Evolutionary conservation across 768 basidiomycete species (phyloP).

Genomic region (Boletus speciosus): DNA sequence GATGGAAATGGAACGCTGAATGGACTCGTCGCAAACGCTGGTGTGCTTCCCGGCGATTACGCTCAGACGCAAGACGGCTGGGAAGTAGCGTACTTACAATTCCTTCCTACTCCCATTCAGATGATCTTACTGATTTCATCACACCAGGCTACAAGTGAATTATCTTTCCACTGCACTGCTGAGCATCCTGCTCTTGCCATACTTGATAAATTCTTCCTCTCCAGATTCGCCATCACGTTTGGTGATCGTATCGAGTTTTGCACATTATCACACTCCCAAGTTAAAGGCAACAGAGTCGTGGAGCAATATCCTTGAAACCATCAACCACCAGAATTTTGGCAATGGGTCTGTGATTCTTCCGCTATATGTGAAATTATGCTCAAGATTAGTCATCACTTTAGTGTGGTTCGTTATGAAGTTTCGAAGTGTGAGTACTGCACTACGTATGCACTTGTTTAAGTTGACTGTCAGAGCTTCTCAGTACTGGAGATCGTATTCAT

Average conservation of each 20-base stretch:
- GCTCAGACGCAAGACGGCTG: constrained; percentile 43
- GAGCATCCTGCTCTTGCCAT: constrained; percentile 34
- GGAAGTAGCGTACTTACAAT: constrained; percentile 39
- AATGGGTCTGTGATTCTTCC: constrained; percentile 12
- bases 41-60: constrained; percentile 15
- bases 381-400: background rate
- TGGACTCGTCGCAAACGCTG: constrained; percentile 33
- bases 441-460: background rate
- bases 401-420: constrained; percentile 18
- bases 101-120: background rate
- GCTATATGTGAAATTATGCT: background rate
- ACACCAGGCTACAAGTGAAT: constrained; percentile 35
- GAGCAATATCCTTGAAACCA: constrained; percentile 21
- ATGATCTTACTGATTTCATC: background rate
- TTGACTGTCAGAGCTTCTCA: constrained; percentile 6
- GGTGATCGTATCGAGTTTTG: constrained; percentile 32
- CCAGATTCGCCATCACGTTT: constrained; percentile 24
- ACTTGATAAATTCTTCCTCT: constrained; percentile 25
- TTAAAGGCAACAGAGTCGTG: constrained; percentile 3
- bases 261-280: constrained; percentile 17
- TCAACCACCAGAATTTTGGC: constrained; percentile 25
- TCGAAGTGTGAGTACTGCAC: constrained; percentile 22
- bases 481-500: constrained; percentile 34
- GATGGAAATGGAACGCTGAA: constrained; percentile 25
- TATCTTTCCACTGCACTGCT: constrained; percentile 33